Percentiles rank a stretch among this genome's conserved stretches.
These are phyloP conservation scores for Epichloe hybrida DNA, from an alignment of 2,329 filamentous ascomycete species.

Conservation along the genomic window DNA sequence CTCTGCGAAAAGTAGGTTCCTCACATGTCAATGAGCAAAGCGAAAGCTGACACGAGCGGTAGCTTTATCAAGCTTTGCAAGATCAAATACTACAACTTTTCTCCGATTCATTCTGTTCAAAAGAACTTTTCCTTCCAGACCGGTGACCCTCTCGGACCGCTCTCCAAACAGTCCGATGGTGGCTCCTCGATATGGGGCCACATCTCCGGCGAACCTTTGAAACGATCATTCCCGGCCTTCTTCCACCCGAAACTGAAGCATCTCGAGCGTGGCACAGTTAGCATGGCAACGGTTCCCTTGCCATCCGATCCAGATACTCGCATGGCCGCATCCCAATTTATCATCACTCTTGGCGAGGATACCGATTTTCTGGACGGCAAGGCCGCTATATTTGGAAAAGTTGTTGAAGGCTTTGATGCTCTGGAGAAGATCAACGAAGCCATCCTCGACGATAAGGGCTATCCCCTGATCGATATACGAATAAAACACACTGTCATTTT, in stretches of 20 bases:
- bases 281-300: conserved; percentile 85
- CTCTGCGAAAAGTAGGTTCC: conserved; percentile 89
- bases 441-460: conserved; percentile 73
- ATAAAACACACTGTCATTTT: conserved; percentile 86
- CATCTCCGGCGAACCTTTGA: conserved; percentile 50
- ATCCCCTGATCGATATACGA: conserved; percentile 85
- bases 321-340: conserved; percentile 81
- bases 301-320: conserved; percentile 66
- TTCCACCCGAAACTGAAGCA: conserved; percentile 84
- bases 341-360: conserved; percentile 80
- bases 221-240: conserved; percentile 70
- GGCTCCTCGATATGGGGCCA: conserved; percentile 88
- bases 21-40: not conserved
- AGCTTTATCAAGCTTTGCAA: conserved; percentile 99
- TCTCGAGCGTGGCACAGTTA: conserved; percentile 77
- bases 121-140: conserved; percentile 95
- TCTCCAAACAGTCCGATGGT: conserved; percentile 74
- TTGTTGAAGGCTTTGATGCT: conserved; percentile 90
- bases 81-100: conserved; percentile 97
- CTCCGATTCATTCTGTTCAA: conserved; percentile 81
- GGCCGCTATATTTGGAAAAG: conserved; percentile 87
- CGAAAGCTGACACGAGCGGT: conserved; percentile 23
- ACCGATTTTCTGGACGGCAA: conserved; percentile 90
- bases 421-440: conserved; percentile 86
- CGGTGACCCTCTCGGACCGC: conserved; percentile 82